Evolutionary conservation across 371 early-diverging fungal genomes (phyloP), one percentile per base, ranked within the genome.

Genomic region (Cokeromyces recurvatus): DNA sequence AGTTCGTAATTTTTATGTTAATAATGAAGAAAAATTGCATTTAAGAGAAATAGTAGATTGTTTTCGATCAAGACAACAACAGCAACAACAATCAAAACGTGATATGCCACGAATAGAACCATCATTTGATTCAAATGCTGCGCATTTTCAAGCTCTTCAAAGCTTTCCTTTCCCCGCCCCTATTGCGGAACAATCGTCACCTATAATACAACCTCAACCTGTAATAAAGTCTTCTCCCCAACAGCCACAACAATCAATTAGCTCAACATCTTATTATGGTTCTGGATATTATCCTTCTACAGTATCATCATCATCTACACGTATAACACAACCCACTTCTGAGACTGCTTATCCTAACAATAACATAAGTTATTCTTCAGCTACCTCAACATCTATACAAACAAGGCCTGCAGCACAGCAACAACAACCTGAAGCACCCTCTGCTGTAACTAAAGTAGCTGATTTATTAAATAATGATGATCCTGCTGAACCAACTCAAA

Each of bases 1-100:
- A 64, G 89, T 85, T 11, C 86, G 92, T 14, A 92, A 90, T 50
- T 87, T 86, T 50, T 94, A 83, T 51, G 64, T 70, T 8, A 84
- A 82, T 45, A 84, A 88, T 52, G 78, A 79, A 14, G 87, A 87
- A 38, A 85, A 83, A 38, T 64, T 86, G 37, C 71, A 67, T 0
- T 48, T 84, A 31, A 85, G 78, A 20, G 62, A 66, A 3, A 49
- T 85, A 4, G 64, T 82, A 2, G 62, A 62, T n/a, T 66, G 73
- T 32, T 59, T 55, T 34, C 54, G 74, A 17, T 38, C 51, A 24
- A 43, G 55, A 17, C 23, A 14, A 15, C 49, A 51, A 5, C 34
- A 29, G 4, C 32, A 25, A 31, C 15, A 8, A 16, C 35, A 20
- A 34, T 38, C n/a, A 36, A 20, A 41, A 16, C 40, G 45, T 35